Base-by-base conservation (phyloP, 2,329 filamentous ascomycete genomes). In the Alternaria incomplexa region DNA sequence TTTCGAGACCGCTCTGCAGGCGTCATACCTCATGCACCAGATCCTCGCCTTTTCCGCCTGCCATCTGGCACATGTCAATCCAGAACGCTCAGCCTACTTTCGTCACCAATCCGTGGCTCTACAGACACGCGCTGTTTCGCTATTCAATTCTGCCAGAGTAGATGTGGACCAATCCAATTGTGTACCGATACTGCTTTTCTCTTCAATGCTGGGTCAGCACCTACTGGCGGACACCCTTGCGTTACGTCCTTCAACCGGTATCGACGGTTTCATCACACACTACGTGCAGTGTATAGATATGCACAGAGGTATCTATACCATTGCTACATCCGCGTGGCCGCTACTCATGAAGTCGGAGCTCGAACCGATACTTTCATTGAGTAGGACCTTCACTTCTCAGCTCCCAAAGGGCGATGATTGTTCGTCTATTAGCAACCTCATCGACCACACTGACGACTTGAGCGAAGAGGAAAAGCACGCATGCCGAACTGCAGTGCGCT, bases 41-140 rank as follows among this genome's bases (percentile, higher is more conserved):
- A 55, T 82, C 10, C 73, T 82, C 15, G 78, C 79, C 25, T 76
- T 80, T 43, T 79, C 79, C 13, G 74, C 81, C 3, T 73, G 76
- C 3, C 79, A 80, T 54, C 66, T 81, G 2, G 75, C 79, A 4
- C 67, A 65, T 32, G 28, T 78, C 3, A 63, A 70, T 9, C 76
- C 74, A 1, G 65, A 68, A 11, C 63, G 61, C 9, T 63, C 72
- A 0, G 60, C 65, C 7, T 62, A 67, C 20, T 69, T 68, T 40
- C 25, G 56, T 6, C 55, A 65, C 36, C 64, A 68, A 26, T 66
- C 70, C 3, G 74, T 64, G 64, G 67, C 58, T 51, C 63, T 82
- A n/a, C 80, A 81, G 58, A 81, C 74, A 1, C 71, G 69, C 62
- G 44, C 72, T 69, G 6, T 81, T 53, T 63, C 63, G 4, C 56